Base-by-base conservation (phyloP, 768 basidiomycete species). In the Exidia glandulosa region DNA sequence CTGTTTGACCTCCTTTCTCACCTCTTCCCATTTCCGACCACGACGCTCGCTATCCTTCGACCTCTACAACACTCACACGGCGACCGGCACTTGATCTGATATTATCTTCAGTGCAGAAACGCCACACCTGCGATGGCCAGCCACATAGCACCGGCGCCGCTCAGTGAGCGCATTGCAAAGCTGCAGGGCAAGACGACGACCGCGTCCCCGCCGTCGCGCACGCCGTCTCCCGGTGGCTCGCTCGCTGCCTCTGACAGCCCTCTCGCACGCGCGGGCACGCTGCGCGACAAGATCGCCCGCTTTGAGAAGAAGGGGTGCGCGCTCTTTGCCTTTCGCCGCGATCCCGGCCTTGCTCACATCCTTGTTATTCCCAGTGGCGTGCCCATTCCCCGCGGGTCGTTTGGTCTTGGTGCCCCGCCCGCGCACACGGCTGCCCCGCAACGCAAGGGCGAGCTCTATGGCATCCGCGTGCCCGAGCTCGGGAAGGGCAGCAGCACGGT, bases 101-200 rank as follows among this genome's bases (percentile, higher is more conserved):
- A n/a, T n/a, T n/a, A n/a, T n/a, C n/a, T n/a, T n/a, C n/a, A n/a
- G n/a, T n/a, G n/a, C n/a, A n/a, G n/a, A n/a, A n/a, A n/a, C n/a
- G n/a, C n/a, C n/a, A n/a, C n/a, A n/a, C n/a, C n/a, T n/a, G n/a
- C n/a, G n/a, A n/a, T n/a, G n/a, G 41, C 41, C 41, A 45, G 41
- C 41, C 50, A 54, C 6, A 9, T 37, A 37, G 10, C 9, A 37
- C 9, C 19, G 50, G 50, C 25, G 30, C 56, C 62, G 9, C 81
- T 90, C 67, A 89, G 85, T 72, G 88, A 90, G 65, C 85, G 89
- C 58, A 90, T 91, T 63, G 89, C 89, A 19, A 88, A 88, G 30
- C 75, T 91, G 56, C 83, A 91, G 68, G 52, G 41, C 60, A 68
- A 70, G 65, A n/a, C n/a, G n/a, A n/a, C n/a, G n/a, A 57, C 63